Conservation (phyloP, 345 rosid species). For the Eucalyptus polybractea region DNA sequence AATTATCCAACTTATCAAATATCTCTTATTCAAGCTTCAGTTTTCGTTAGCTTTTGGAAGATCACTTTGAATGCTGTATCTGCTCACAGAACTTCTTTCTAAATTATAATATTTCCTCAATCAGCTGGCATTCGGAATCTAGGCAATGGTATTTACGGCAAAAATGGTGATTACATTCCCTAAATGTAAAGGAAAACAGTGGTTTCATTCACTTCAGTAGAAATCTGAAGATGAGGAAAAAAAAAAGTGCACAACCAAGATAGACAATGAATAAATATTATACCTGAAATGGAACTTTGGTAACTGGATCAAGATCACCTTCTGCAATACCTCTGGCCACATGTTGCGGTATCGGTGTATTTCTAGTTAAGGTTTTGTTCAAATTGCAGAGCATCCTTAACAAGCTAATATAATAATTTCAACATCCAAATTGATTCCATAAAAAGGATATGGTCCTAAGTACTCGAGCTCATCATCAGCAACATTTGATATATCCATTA, state of each 20-base stretch:
- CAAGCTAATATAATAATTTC: not conserved
- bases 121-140: not conserved
- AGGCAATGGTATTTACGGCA: not conserved
- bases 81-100: not conserved
- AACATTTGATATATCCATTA: conserved; percentile 30
- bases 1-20: not conserved
- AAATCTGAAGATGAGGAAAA: not conserved
- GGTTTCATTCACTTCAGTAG: not conserved
- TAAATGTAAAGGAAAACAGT: not conserved
- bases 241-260: not conserved
- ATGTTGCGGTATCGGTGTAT: conserved; percentile 53
- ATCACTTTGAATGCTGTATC: not conserved
- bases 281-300: conserved; percentile 74
- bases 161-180: not conserved
- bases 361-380: conserved; percentile 27
- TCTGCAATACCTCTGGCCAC: conserved; percentile 78
- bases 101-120: not conserved
- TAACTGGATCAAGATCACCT: conserved; percentile 90
- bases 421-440: not conserved
- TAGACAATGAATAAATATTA: not conserved
- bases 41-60: not conserved
- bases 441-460: conserved; percentile 95
- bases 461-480: conserved; percentile 49
- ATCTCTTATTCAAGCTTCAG: not conserved
- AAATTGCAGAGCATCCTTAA: not conserved